phyloP scores from a whole-genome alignment of 2,329 filamentous ascomycete genomes.

The Anthostomella pinea region DNA sequence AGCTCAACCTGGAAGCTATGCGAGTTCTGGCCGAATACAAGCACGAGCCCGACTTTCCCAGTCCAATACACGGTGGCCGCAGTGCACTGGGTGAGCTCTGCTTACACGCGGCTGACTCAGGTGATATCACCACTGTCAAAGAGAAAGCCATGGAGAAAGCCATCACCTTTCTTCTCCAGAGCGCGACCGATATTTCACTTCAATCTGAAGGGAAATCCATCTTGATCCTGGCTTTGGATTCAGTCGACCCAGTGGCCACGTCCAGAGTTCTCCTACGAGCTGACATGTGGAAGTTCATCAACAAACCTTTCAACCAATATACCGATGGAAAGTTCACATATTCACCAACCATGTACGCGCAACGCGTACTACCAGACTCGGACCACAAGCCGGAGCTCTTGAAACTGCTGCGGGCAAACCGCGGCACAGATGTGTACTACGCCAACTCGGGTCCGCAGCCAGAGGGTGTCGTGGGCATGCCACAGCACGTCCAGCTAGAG shows the following conservation, averaged over 20 bases:
- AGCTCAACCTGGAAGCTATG: conserved; percentile 56
- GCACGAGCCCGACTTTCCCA: conserved; percentile 65
- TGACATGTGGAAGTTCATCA: conserved; percentile 63
- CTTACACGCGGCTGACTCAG: conserved; percentile 48
- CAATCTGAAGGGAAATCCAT: conserved; percentile 57
- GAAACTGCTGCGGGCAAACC: conserved; percentile 48
- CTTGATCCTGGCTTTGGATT: conserved; percentile 59
- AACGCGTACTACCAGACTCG: conserved; percentile 41
- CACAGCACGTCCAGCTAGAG: conserved; percentile 45
- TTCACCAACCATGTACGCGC: conserved; percentile 63
- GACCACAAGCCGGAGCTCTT: conserved; percentile 43
- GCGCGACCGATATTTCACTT: conserved; percentile 55
- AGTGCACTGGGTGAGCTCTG: conserved; percentile 64
- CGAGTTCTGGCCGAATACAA: conserved; percentile 55
- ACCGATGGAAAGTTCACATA: conserved; percentile 54
- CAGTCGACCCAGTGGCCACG: conserved; percentile 51
- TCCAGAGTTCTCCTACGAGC: conserved; percentile 59
- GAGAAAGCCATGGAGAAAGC: conserved; percentile 56
- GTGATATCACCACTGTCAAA: conserved; percentile 42
- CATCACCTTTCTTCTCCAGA: conserved; percentile 54
- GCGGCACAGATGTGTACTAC: conserved; percentile 53
- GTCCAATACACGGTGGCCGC: conserved; percentile 58
- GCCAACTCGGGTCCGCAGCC: conserved; percentile 53
- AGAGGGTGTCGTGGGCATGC: conserved; percentile 50
- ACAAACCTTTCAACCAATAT: conserved; percentile 57